phyloP scores from a whole-genome alignment of 345 rosid genomes.

The Camelina sativa region DNA sequence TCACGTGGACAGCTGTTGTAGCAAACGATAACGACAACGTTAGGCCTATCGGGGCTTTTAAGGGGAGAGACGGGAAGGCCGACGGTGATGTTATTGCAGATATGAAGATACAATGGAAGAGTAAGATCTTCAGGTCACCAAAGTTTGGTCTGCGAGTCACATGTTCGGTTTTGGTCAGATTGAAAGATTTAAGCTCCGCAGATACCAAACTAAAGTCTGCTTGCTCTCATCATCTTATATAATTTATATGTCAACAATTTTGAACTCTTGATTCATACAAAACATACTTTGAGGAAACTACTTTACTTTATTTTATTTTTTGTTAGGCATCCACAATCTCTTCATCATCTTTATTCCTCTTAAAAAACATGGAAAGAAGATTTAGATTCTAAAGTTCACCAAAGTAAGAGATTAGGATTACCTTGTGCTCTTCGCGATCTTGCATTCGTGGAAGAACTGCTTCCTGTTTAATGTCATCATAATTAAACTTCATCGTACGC shows the following conservation, averaged over 20 bases:
- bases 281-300: neutral
- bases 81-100: constrained; percentile 12
- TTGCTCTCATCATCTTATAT: neutral
- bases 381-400: neutral
- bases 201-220: neutral
- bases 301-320: neutral
- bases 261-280: neutral
- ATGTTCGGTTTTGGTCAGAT: constrained; percentile 33
- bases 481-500: too few species aligned
- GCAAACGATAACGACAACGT: constrained; percentile 1
- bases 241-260: neutral
- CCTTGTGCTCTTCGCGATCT: constrained; percentile 74
- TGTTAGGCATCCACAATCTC: neutral
- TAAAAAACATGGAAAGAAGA: too few species aligned
- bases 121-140: neutral
- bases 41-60: constrained; percentile 10
- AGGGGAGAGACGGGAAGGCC: constrained; percentile 5
- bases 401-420: neutral
- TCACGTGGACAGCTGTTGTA: constrained; percentile 8
- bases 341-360: too few species aligned
- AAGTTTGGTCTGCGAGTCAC: neutral
- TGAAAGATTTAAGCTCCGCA: constrained; percentile 23
- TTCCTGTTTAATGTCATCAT: too few species aligned
- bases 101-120: neutral
- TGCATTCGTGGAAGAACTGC: constrained; percentile 52